Conservation (phyloP, 768 basidiomycete species). For the Lactarius deliciosus region DNA sequence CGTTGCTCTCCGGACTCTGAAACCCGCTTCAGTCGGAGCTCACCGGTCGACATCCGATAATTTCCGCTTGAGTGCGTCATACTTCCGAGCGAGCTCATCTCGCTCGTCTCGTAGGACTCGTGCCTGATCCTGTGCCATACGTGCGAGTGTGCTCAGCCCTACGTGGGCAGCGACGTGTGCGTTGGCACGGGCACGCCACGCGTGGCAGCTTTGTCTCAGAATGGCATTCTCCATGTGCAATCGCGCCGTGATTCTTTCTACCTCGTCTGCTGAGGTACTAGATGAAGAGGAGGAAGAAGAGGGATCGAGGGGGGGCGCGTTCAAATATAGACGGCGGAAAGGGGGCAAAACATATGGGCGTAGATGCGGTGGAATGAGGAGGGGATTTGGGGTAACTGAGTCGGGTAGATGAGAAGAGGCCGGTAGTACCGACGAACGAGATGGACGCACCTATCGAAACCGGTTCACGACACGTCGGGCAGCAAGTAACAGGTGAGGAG, state of each 20-base stretch:
- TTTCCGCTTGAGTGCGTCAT: constrained; percentile 25
- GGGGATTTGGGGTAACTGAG: constrained; percentile 21
- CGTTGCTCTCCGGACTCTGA: not conserved
- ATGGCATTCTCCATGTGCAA: constrained; percentile 24
- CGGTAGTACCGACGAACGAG: not conserved
- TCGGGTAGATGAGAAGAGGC: not conserved
- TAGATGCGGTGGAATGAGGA: constrained; percentile 23
- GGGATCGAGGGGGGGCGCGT: not conserved
- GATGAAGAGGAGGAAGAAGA: not conserved
- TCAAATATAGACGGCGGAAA: constrained; percentile 29
- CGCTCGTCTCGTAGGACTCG: constrained; percentile 15
- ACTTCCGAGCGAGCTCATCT: constrained; percentile 24
- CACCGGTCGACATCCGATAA: constrained; percentile 27
- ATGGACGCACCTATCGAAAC: constrained; percentile 11
- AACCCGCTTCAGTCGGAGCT: constrained; percentile 7
- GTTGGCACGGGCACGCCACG: constrained; percentile 26
- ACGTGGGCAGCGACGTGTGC: constrained; percentile 20
- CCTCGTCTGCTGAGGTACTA: constrained; percentile 1
- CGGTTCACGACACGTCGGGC: constrained; percentile 27
- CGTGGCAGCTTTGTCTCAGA: constrained; percentile 19
- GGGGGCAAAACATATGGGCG: constrained; percentile 24
- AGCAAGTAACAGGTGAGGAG: constrained; percentile 1
- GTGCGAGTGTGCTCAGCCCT: constrained; percentile 12
- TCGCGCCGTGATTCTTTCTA: constrained; percentile 13
- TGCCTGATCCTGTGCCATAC: constrained; percentile 15